Percentiles rank a stretch among this genome's conserved stretches.
Evolutionary conservation across 805 yeast genomes (phyloP).

Genomic region (Suhomyces kilbournensis): DNA sequence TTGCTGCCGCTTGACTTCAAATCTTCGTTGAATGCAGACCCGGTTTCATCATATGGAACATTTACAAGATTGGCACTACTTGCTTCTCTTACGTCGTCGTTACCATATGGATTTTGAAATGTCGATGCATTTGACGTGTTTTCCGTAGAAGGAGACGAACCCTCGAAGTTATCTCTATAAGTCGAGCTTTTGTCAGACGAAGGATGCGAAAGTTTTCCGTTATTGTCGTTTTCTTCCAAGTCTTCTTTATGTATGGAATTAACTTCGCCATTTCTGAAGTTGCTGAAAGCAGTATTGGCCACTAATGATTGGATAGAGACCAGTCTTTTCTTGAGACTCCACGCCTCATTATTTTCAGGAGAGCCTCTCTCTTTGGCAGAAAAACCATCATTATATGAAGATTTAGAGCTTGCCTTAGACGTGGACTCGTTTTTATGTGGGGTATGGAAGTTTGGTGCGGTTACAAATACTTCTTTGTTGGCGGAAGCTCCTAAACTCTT

Average conservation of each 20-base stretch:
- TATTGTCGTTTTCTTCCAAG: not conserved
- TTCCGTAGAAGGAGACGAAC: slow-evolving; percentile 6
- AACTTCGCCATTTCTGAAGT: slow-evolving; percentile 20
- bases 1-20: slow-evolving; percentile 1
- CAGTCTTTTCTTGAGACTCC: slow-evolving; percentile 13
- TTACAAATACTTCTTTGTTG: slow-evolving; percentile 21
- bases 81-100: not conserved
- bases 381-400: not conserved
- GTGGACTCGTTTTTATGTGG: not conserved
- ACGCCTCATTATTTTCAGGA: slow-evolving; percentile 3
- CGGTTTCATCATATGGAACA: not conserved
- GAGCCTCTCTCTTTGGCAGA: slow-evolving; percentile 6
- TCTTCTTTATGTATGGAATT: not conserved
- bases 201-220: slow-evolving; percentile 1
- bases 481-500: slow-evolving; percentile 14
- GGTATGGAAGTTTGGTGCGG: slow-evolving; percentile 13
- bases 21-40: not conserved
- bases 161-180: slow-evolving; percentile 4
- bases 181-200: slow-evolving; percentile 7
- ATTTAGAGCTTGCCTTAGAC: not conserved
- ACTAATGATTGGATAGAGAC: slow-evolving; percentile 25
- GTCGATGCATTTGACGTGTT: slow-evolving; percentile 3
- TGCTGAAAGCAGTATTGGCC: slow-evolving; percentile 37
- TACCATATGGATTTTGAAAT: slow-evolving; percentile 1
- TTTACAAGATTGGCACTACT: slow-evolving; percentile 3